phyloP scores from a whole-genome alignment of 495 filamentous ascomycete species.

The Penicillium roqueforti region DNA sequence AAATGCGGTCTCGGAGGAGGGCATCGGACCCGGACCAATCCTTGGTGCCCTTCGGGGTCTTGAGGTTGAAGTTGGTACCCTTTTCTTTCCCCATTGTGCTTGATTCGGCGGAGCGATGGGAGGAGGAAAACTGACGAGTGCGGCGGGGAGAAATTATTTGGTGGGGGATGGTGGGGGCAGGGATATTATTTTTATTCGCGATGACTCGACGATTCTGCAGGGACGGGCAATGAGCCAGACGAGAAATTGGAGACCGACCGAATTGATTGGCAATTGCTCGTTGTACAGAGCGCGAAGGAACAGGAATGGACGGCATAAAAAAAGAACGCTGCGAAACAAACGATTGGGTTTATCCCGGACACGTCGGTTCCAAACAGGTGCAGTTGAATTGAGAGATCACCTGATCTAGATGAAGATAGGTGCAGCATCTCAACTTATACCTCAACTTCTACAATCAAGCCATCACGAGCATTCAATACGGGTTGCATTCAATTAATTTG shows the following conservation, averaged over 20 bases:
- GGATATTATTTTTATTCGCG: conserved; percentile 32
- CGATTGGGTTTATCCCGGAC: not conserved
- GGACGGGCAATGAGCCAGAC: conserved; percentile 19
- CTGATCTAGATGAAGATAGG: too few relatives aligned
- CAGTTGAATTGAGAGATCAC: too few relatives aligned
- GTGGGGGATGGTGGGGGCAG: conserved; percentile 41
- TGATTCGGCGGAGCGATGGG: conserved; percentile 14
- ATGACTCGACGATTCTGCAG: conserved; percentile 19
- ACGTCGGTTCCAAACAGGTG: too few relatives aligned
- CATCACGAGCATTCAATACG: too few relatives aligned
- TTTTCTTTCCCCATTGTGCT: conserved; percentile 37
- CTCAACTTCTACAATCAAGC: too few relatives aligned
- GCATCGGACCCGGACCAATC: conserved; percentile 38
- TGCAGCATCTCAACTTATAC: too few relatives aligned
- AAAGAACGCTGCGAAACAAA: conserved; percentile 13
- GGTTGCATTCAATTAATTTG: too few relatives aligned
- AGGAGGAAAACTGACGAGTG: conserved; percentile 30
- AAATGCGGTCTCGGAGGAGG: conserved; percentile 63
- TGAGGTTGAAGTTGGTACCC: conserved; percentile 38
- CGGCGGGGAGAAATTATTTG: conserved; percentile 28
- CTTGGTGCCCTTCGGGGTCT: conserved; percentile 49
- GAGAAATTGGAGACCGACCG: conserved; percentile 3
- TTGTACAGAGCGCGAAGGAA: conserved; percentile 22
- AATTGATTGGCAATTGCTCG: conserved; percentile 23
- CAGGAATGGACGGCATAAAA: conserved; percentile 27